Evolutionary conservation across 176 grass and related monocot genomes (phyloP), one percentile per base, ranked within the genome.

Genomic region (Luzula sylvatica): DNA sequence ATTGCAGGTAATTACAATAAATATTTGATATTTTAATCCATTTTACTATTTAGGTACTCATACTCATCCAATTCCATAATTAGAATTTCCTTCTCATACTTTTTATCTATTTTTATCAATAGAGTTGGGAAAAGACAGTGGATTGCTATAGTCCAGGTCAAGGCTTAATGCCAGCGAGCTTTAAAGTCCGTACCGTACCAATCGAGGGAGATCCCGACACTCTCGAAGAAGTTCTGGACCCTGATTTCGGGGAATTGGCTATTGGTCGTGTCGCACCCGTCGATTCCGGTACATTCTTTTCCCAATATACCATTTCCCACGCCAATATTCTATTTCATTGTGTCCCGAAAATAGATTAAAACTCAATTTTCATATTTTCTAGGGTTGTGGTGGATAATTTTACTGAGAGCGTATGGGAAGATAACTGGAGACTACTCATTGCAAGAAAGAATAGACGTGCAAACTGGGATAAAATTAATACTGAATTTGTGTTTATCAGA

Each of bases 1-100:
- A 48, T 77, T 96, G 52, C 92, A 96, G 92, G 92, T 96, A 66
- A 72, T 47, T 56, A 8, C 46, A 46, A 22, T 47, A 38, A 24
- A 39, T 9, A 65, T 65, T 66, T 29, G 15, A 49, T 65, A 4
- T 70, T 53, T 52, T 62, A 3, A 29, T 55, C 42, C 15, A n/a
- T 51, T 70, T 70, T 53, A 45, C 19, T 13, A 11, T 14, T 22
- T 62, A 42, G 29, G 46, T 56, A 32, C 32, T 15, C 6, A 16
- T 30, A 32, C 26, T 4, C 26, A 6, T 15, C 11, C n/a, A 1
- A 9, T 22, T 66, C 14, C 12, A 28, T 66, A 26, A 66, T 52
- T 11, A 38, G 5, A n/a, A n/a, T 23, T 11, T 23, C 39, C n/a
- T n/a, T n/a, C n/a, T n/a, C n/a, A n/a, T n/a, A n/a, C n/a, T n/a